phyloP scores from a whole-genome alignment of 352 stramenopile species.

The Pythium oligandrum region DNA sequence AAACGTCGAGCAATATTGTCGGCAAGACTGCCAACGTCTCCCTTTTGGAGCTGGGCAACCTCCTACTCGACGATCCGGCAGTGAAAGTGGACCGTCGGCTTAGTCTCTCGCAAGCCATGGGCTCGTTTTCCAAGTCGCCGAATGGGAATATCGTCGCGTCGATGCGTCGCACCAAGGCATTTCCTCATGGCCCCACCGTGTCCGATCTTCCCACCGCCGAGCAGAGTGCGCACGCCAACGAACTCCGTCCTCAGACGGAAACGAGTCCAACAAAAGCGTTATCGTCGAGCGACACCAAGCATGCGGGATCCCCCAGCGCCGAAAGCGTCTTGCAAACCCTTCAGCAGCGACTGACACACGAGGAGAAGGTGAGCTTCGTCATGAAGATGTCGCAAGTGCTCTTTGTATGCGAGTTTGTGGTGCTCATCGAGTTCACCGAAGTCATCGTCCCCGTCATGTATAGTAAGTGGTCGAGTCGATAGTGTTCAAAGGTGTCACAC shows the following conservation, averaged over 20 bases:
- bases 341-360: neutral
- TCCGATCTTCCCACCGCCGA: neutral
- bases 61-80: neutral
- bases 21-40: neutral
- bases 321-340: neutral
- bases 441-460: constrained; percentile 1
- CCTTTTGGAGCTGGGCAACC: neutral
- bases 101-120: too few relatives aligned
- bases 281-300: neutral
- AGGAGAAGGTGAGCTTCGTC: neutral
- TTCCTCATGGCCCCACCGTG: too few relatives aligned
- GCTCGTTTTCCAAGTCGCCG: too few relatives aligned
- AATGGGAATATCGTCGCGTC: too few relatives aligned
- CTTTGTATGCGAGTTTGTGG: constrained; percentile 1
- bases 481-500: neutral
- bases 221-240: too few relatives aligned
- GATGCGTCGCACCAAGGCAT: too few relatives aligned
- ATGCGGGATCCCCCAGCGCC: neutral
- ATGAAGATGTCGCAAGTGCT: neutral
- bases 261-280: neutral
- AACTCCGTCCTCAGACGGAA: too few relatives aligned
- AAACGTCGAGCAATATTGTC: neutral
- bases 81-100: neutral
- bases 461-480: neutral
- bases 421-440: constrained; percentile 5